These are phyloP conservation scores for Coffea eugenioides DNA, from an alignment of 257 asterid species.

Conservation along the genomic window DNA sequence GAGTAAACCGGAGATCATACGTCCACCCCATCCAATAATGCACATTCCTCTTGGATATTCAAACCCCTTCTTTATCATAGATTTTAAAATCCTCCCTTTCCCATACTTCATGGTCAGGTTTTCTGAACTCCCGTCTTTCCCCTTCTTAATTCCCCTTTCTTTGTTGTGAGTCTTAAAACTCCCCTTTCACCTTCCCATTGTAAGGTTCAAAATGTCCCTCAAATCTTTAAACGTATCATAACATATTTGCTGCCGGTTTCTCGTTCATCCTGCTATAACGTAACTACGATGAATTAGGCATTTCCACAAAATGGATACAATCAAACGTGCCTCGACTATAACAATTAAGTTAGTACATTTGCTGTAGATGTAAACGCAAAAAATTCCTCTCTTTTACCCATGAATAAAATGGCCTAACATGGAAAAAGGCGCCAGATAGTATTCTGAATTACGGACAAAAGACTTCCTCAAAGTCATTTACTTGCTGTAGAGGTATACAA, in stretches of 20 bases:
- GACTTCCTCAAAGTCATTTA: slow-evolving; percentile 20
- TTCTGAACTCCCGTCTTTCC: too few relatives aligned
- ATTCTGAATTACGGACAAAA: not conserved
- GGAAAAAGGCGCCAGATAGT: not conserved
- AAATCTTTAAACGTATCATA: too few relatives aligned
- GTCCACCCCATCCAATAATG: too few relatives aligned
- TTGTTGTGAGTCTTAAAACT: too few relatives aligned
- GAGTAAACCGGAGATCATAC: not conserved
- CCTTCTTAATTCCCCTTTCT: too few relatives aligned
- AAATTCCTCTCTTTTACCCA: not conserved
- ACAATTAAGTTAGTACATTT: not conserved
- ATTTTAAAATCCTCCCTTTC: too few relatives aligned
- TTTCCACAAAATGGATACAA: not conserved
- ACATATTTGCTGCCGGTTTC: not conserved
- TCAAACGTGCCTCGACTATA: not conserved
- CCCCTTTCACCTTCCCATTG: too few relatives aligned
- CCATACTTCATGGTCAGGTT: too few relatives aligned
- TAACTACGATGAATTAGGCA: not conserved
- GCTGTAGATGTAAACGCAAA: not conserved
- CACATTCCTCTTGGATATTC: too few relatives aligned
- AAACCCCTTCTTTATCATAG: too few relatives aligned
- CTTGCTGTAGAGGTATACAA: slow-evolving; percentile 68
- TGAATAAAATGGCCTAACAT: too few relatives aligned
- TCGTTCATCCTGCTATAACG: not conserved
- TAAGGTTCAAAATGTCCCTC: too few relatives aligned